A percentile compares a stretch with the other conserved stretches of the same genome.
Conservation (phyloP, 768 basidiomycete species). For the Tricholoma terreum region DNA sequence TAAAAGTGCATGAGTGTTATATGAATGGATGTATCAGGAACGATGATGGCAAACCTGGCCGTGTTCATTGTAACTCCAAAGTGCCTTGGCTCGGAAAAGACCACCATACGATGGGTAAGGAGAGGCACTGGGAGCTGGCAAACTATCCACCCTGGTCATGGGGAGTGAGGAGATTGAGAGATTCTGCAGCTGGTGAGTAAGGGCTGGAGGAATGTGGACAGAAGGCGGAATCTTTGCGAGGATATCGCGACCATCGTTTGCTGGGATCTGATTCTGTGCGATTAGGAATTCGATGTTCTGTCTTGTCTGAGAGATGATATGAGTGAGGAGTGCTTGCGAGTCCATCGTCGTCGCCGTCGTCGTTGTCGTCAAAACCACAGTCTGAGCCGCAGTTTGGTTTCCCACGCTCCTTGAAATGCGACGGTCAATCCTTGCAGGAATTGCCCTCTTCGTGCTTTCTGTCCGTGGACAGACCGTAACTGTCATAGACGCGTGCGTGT, state of each 20-base stretch:
- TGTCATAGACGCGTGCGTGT: constrained; percentile 42
- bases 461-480: constrained; percentile 48
- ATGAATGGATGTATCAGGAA: background rate
- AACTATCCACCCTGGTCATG: too few species aligned
- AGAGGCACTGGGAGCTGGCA: too few species aligned
- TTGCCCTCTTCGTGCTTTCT: constrained; percentile 17
- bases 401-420: background rate
- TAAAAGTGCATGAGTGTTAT: background rate
- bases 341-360: constrained; percentile 5
- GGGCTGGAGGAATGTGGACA: background rate
- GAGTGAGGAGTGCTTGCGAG: constrained; percentile 50
- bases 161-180: background rate
- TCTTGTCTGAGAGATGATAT: constrained; percentile 55
- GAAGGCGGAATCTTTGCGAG: constrained; percentile 41
- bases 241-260: constrained; percentile 47
- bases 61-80: constrained; percentile 68
- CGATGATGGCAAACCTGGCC: constrained; percentile 37
- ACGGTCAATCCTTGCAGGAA: background rate
- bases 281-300: constrained; percentile 57
- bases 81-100: constrained; percentile 44
- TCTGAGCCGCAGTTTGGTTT: background rate
- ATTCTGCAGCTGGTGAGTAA: background rate
- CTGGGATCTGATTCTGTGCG: constrained; percentile 50
- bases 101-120: constrained; percentile 7
- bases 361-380: background rate